These are phyloP conservation scores for Xerocomellus chrysenteron DNA, from an alignment of 768 basidiomycete species.

Conservation along the genomic window DNA sequence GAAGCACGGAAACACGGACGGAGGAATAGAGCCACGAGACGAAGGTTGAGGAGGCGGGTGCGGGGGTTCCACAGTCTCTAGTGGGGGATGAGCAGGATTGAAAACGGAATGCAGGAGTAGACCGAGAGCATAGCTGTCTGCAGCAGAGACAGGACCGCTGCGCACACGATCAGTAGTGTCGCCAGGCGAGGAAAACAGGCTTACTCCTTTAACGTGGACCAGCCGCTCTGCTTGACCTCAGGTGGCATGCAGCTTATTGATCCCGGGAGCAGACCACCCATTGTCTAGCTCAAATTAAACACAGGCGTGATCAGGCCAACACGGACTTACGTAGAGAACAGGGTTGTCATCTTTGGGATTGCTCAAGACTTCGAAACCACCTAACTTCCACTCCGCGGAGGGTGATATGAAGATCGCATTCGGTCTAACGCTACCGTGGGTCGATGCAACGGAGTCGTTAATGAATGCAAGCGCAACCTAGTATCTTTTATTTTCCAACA, in stretches of 20 bases:
- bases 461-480: slow-evolving; percentile 89
- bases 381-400: slow-evolving; percentile 95
- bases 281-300: slow-evolving; percentile 46
- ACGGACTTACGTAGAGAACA: slow-evolving; percentile 70
- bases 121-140: slow-evolving; percentile 88
- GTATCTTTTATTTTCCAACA: background rate
- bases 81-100: slow-evolving; percentile 77
- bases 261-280: slow-evolving; percentile 64
- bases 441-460: slow-evolving; percentile 78
- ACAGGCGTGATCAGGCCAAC: slow-evolving; percentile 3
- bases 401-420: slow-evolving; percentile 86
- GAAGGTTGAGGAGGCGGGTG: slow-evolving; percentile 78
- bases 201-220: slow-evolving; percentile 82
- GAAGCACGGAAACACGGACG: slow-evolving; percentile 70
- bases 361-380: slow-evolving; percentile 90
- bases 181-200: slow-evolving; percentile 9
- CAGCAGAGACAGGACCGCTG: slow-evolving; percentile 55
- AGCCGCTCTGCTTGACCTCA: slow-evolving; percentile 87
- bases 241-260: slow-evolving; percentile 66
- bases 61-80: slow-evolving; percentile 65
- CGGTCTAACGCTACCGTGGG: slow-evolving; percentile 77
- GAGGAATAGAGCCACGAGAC: slow-evolving; percentile 75
- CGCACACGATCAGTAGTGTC: background rate
- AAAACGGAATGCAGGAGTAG: slow-evolving; percentile 84
- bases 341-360: slow-evolving; percentile 76